phyloP scores from a whole-genome alignment of 306 rosid genomes.

The Trichosanthes cucumerina region DNA sequence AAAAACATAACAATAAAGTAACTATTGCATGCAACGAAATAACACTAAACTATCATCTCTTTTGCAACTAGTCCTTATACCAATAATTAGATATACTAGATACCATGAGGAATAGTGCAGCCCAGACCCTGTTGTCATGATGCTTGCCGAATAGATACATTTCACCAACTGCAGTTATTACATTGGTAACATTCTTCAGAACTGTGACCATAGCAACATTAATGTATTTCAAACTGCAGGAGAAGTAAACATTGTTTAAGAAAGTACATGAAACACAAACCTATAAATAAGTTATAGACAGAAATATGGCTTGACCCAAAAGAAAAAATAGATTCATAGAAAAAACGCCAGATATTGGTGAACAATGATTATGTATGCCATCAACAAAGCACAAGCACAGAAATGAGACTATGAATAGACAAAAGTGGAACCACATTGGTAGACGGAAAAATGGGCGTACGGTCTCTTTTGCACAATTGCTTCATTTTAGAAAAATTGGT shows the following conservation, averaged over 20 bases:
- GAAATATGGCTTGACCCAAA: neutral
- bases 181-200: slow-evolving; percentile 94
- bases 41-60: neutral
- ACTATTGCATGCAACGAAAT: neutral
- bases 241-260: slow-evolving; percentile 17
- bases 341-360: neutral
- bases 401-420: neutral
- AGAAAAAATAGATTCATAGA: neutral
- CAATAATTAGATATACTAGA: slow-evolving; percentile 11
- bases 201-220: slow-evolving; percentile 99
- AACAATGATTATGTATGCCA: neutral
- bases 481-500: neutral
- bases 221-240: slow-evolving; percentile 93
- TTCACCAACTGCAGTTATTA: slow-evolving; percentile 93
- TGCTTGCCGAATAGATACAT: slow-evolving; percentile 88
- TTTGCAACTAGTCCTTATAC: slow-evolving; percentile 10
- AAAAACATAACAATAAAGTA: neutral
- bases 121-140: slow-evolving; percentile 83
- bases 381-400: neutral
- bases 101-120: slow-evolving; percentile 95
- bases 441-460: neutral
- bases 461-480: neutral
- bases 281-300: neutral
- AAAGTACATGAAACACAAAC: slow-evolving; percentile 4
- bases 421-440: neutral